Evolutionary conservation across 257 asterid genomes (phyloP).

Genomic region (Gentiana dahurica): DNA sequence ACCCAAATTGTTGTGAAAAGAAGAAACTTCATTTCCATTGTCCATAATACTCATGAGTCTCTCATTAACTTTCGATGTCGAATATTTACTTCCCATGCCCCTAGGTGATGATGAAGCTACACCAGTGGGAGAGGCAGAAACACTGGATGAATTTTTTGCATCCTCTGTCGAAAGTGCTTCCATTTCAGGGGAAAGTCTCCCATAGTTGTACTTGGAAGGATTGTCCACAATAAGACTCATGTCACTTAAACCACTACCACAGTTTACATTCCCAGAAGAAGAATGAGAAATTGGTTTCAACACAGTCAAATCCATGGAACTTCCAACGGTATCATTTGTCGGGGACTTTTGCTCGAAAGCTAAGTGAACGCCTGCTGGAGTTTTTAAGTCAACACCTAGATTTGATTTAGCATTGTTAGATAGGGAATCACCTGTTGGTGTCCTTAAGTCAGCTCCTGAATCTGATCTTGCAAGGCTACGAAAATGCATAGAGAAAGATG

Average conservation of each 20-base stretch:
- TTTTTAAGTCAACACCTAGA: slow-evolving; percentile 59
- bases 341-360: slow-evolving; percentile 72
- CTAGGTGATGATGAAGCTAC: slow-evolving; percentile 27
- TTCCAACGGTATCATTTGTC: slow-evolving; percentile 30
- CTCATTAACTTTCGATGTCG: slow-evolving; percentile 21
- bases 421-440: slow-evolving; percentile 22
- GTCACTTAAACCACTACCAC: slow-evolving; percentile 48
- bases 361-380: slow-evolving; percentile 53
- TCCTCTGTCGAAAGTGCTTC: slow-evolving; percentile 61
- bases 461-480: slow-evolving; percentile 88
- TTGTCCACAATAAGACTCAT: slow-evolving; percentile 83
- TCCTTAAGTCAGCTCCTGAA: slow-evolving; percentile 59
- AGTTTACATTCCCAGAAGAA: slow-evolving; percentile 31
- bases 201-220: slow-evolving; percentile 55
- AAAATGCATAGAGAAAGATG: slow-evolving; percentile 93
- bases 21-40: slow-evolving; percentile 22
- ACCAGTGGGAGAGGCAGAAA: slow-evolving; percentile 28
- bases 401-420: slow-evolving; percentile 77
- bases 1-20: slow-evolving; percentile 19
- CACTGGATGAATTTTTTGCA: slow-evolving; percentile 23
- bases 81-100: slow-evolving; percentile 15
- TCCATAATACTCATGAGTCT: slow-evolving; percentile 17
- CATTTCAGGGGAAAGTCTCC: slow-evolving; percentile 51
- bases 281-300: slow-evolving; percentile 26
- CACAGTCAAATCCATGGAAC: slow-evolving; percentile 53